A percentile compares a stretch with the other conserved stretches of the same genome.
phyloP scores from a whole-genome alignment of 2,329 filamentous ascomycete species.

The Venturiaceae sp. region DNA sequence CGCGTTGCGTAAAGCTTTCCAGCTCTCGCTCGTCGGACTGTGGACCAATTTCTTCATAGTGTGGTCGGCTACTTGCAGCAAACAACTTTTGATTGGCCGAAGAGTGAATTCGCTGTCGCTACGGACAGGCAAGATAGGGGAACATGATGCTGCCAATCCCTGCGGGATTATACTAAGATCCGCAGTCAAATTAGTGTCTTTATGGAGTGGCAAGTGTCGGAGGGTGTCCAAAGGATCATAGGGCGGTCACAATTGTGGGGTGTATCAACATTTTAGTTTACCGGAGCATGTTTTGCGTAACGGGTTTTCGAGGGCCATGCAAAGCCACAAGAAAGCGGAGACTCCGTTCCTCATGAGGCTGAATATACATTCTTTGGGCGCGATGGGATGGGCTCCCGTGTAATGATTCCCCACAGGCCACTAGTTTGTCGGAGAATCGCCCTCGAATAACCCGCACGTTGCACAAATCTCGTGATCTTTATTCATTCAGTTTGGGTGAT shows the following conservation, averaged over 20 bases:
- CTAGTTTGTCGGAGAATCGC: neutral
- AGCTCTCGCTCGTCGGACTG: neutral
- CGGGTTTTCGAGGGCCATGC: neutral
- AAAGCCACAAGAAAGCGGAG: neutral
- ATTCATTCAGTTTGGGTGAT: neutral
- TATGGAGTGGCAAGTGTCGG: neutral
- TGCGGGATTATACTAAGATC: neutral
- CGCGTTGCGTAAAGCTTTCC: neutral
- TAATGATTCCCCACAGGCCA: neutral
- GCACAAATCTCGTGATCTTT: neutral
- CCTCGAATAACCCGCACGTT: neutral
- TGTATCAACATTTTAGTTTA: neutral
- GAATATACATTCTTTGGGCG: neutral
- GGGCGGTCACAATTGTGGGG: neutral
- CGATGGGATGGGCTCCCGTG: neutral
- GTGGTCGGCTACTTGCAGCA: conserved; percentile 1
- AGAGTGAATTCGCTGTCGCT: neutral
- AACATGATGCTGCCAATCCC: neutral
- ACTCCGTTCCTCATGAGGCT: conserved; percentile 1
- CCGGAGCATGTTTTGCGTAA: neutral
- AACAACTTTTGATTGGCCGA: neutral
- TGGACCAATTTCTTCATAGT: neutral
- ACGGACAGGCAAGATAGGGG: neutral
- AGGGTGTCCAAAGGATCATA: neutral
- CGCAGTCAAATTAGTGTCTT: neutral